A percentile compares a stretch with the other conserved stretches of the same genome.
Conservation (phyloP, 805 yeast species). For the Cyberlindnera galapagoensis region DNA sequence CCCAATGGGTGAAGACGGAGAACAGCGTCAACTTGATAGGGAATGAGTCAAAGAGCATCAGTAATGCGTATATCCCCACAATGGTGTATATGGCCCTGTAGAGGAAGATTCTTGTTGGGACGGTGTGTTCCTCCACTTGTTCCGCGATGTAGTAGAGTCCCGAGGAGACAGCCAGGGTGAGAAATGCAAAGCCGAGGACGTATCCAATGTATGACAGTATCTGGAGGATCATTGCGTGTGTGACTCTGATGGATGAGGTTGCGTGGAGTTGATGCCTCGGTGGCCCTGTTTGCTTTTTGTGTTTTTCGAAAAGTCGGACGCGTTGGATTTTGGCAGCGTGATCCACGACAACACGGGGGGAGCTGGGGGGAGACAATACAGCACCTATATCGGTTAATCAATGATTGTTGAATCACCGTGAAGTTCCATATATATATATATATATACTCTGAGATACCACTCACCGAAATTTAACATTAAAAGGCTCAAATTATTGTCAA, state of each 20-base stretch:
- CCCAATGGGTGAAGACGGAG: conserved; percentile 61
- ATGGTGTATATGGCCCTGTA: conserved; percentile 56
- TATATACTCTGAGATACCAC: too few species aligned
- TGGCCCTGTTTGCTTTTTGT: neutral
- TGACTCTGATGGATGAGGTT: too few species aligned
- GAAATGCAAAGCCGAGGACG: conserved; percentile 51
- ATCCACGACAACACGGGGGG: too few species aligned
- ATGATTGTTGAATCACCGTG: too few species aligned
- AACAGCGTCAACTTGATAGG: conserved; percentile 64
- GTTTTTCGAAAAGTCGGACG: neutral
- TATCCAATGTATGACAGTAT: conserved; percentile 56
- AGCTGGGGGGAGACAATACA: too few species aligned
- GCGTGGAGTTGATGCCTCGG: neutral
- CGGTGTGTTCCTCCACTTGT: conserved; percentile 88
- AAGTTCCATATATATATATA: too few species aligned
- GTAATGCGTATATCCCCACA: conserved; percentile 45
- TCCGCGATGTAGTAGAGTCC: conserved; percentile 90
- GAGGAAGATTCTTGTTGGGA: conserved; percentile 69
- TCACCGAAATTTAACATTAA: too few species aligned
- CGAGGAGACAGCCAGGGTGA: conserved; percentile 72
- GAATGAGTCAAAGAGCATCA: conserved; percentile 71
- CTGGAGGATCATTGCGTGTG: conserved; percentile 44
- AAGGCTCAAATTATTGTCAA: too few species aligned
- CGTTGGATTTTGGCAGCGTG: neutral
- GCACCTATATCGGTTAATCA: too few species aligned